Conservation (phyloP, 75 land plant genomes). For the Chamaecyparis obtusa region DNA sequence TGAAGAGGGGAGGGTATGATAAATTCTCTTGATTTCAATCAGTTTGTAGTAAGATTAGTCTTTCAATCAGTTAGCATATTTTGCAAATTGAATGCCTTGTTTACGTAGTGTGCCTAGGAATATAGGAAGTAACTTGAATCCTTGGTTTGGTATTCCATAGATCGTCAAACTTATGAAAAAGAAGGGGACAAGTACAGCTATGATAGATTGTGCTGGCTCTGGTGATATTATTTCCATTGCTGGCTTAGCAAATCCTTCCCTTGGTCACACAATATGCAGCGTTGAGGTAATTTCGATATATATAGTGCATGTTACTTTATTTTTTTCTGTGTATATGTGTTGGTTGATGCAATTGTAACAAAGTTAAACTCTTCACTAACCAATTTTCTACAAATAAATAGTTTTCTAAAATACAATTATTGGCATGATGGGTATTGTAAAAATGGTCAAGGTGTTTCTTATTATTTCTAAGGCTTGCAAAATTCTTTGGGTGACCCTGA, state of each 20-base stretch:
- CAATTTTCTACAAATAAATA: background rate
- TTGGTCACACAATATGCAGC: conserved; percentile 87
- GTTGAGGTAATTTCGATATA: conserved; percentile 52
- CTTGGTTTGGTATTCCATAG: conserved; percentile 27
- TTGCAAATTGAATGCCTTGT: background rate
- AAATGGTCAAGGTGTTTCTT: background rate
- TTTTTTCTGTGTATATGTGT: background rate
- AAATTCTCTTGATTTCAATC: background rate
- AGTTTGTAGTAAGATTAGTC: background rate
- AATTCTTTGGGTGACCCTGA: background rate
- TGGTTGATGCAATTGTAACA: background rate
- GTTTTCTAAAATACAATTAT: background rate
- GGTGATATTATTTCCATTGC: conserved; percentile 97
- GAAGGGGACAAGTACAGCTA: conserved; percentile 65
- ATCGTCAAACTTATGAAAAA: conserved; percentile 92
- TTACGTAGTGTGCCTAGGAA: background rate
- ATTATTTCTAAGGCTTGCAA: background rate
- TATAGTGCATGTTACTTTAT: background rate
- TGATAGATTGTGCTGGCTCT: conserved; percentile 87
- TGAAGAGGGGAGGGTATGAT: conserved; percentile 89
- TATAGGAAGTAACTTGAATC: background rate
- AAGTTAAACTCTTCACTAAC: background rate
- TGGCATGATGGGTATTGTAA: background rate
- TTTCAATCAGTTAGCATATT: background rate
- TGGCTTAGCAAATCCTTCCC: conserved; percentile 83